A percentile compares a stretch with the other conserved stretches of the same genome.
phyloP scores from a whole-genome alignment of 345 rosid genomes.

The Durio zibethinus region DNA sequence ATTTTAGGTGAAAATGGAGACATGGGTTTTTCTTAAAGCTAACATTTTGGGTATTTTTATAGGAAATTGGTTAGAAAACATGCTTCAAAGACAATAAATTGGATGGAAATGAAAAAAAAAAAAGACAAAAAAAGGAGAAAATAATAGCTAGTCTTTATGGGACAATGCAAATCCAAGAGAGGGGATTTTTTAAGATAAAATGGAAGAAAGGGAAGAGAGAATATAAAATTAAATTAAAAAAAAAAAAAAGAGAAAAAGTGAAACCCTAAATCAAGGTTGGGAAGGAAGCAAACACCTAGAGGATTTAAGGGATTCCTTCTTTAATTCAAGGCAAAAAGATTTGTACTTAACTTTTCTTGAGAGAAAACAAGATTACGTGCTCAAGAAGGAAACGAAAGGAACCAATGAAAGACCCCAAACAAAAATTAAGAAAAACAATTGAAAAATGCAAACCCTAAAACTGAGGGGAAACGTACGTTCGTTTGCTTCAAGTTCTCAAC shows the following conservation, averaged over 20 bases:
- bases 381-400: conserved; percentile 22
- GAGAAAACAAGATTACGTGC: conserved; percentile 32
- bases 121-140: conserved; percentile 23
- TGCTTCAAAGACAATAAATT: conserved; percentile 12
- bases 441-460: conserved; percentile 4
- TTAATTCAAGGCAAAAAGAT: not conserved
- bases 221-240: not conserved
- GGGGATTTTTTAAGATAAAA: not conserved
- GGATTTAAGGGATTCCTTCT: conserved; percentile 8
- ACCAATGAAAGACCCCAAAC: conserved; percentile 18
- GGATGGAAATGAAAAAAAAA: conserved; percentile 7
- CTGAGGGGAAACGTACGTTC: not conserved
- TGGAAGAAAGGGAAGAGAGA: not conserved
- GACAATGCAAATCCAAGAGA: not conserved
- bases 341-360: not conserved
- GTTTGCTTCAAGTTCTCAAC: conserved; percentile 4
- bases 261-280: conserved; percentile 9
- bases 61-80: conserved; percentile 27
- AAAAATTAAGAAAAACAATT: not conserved
- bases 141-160: not conserved
- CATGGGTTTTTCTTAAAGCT: conserved; percentile 25
- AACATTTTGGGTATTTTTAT: conserved; percentile 25
- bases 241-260: not conserved
- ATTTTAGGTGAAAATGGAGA: conserved; percentile 16
- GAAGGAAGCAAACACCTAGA: not conserved